These are phyloP conservation scores for Cyberlindnera mississippiensis DNA, from an alignment of 805 yeast species.

Conservation along the genomic window DNA sequence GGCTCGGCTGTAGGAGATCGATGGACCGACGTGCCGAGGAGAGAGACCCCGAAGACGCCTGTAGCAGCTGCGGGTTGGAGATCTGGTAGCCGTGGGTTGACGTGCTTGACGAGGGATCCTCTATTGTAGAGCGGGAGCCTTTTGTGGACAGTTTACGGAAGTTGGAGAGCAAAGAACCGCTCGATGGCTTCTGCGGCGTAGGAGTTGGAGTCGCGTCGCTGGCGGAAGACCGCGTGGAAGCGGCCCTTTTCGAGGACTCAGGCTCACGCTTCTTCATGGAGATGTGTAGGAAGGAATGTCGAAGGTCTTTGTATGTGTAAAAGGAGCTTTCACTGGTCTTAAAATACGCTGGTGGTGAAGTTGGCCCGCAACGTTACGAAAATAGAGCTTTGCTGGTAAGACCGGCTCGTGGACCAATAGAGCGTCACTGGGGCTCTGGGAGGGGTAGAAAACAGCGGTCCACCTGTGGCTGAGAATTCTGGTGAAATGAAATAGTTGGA, in stretches of 20 bases:
- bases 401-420: too few relatives aligned
- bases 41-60: constrained; percentile 4
- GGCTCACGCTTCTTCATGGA: constrained; percentile 13
- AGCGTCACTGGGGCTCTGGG: too few relatives aligned
- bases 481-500: too few relatives aligned
- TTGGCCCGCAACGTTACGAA: too few relatives aligned
- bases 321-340: too few relatives aligned
- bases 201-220: constrained; percentile 7
- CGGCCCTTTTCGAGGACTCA: constrained; percentile 9
- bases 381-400: too few relatives aligned
- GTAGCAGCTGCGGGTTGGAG: constrained; percentile 26
- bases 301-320: too few relatives aligned
- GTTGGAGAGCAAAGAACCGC: constrained; percentile 26
- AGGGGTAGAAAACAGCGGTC: too few relatives aligned
- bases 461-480: too few relatives aligned
- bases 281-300: too few relatives aligned
- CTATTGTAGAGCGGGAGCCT: constrained; percentile 11
- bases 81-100: constrained; percentile 15
- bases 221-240: constrained; percentile 12
- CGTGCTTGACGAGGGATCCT: constrained; percentile 3
- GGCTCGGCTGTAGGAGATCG: constrained; percentile 9
- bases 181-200: constrained; percentile 10
- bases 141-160: constrained; percentile 26
- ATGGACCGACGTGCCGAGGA: constrained; percentile 7
- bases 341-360: too few relatives aligned